Percentiles rank a stretch among this genome's conserved stretches.
phyloP scores from a whole-genome alignment of 2,329 filamentous ascomycete genomes.

The Dactylellina cionopaga region DNA sequence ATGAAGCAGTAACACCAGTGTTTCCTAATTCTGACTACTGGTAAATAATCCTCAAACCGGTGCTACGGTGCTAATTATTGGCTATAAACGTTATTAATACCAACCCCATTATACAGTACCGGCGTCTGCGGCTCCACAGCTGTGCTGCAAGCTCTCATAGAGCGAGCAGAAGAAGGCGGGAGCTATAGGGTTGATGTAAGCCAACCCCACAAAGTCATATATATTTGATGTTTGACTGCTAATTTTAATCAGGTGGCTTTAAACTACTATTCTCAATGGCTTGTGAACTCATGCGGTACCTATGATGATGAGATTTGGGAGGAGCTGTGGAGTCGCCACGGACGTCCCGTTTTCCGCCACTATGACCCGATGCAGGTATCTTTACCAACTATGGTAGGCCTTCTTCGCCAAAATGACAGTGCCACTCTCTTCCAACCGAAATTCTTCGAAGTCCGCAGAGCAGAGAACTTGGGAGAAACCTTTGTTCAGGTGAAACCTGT shows the following conservation, averaged over 20 bases:
- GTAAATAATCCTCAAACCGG: slow-evolving; percentile 52
- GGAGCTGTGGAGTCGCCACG: slow-evolving; percentile 64
- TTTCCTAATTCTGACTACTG: slow-evolving; percentile 64
- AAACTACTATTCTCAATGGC: slow-evolving; percentile 63
- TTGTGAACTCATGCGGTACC: slow-evolving; percentile 60
- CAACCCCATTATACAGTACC: slow-evolving; percentile 58
- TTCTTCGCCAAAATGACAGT: slow-evolving; percentile 59
- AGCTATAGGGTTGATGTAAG: slow-evolving; percentile 62
- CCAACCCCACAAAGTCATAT: neutral
- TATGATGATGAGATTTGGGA: slow-evolving; percentile 64
- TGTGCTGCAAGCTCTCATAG: slow-evolving; percentile 62
- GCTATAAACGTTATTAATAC: no score
- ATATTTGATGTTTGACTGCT: no score
- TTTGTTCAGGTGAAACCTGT: slow-evolving; percentile 64
- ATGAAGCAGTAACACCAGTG: slow-evolving; percentile 63
- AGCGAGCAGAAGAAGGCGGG: slow-evolving; percentile 61
- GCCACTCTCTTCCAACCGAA: slow-evolving; percentile 62
- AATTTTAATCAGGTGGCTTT: slow-evolving; percentile 57
- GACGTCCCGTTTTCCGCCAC: slow-evolving; percentile 64
- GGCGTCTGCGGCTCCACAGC: slow-evolving; percentile 62
- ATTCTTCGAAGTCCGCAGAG: slow-evolving; percentile 64
- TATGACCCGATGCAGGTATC: slow-evolving; percentile 64
- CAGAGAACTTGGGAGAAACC: slow-evolving; percentile 60
- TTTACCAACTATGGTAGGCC: slow-evolving; percentile 61
- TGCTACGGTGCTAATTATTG: neutral